phyloP scores from a whole-genome alignment of 768 basidiomycete species.

The Rickenella mellea region DNA sequence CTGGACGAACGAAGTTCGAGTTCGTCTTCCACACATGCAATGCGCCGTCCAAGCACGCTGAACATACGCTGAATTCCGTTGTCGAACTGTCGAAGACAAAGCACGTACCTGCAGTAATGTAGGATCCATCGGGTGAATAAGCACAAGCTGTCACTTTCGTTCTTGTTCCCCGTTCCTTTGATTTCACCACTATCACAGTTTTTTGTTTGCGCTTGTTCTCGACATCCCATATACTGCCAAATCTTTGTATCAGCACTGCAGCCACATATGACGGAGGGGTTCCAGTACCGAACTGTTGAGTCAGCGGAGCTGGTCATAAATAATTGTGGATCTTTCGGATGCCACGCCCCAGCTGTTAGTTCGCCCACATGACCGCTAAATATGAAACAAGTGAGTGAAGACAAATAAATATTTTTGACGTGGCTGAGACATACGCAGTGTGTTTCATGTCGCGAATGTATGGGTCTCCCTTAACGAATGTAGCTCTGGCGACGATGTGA shows the following conservation, averaged over 20 bases:
- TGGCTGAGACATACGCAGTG: conserved; percentile 62
- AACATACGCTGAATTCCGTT: not conserved
- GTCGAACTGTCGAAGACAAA: conserved; percentile 6
- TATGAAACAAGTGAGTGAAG: conserved; percentile 5
- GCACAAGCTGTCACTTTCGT: conserved; percentile 84
- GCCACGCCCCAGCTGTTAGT: conserved; percentile 83
- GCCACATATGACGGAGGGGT: not conserved
- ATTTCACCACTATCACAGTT: conserved; percentile 92
- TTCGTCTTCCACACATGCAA: conserved; percentile 88
- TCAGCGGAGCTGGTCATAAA: conserved; percentile 96
- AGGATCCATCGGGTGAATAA: conserved; percentile 83
- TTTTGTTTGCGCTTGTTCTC: conserved; percentile 92
- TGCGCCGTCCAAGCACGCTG: conserved; percentile 87
- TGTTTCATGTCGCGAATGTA: conserved; percentile 99
- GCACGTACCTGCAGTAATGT: conserved; percentile 76
- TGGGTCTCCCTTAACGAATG: conserved; percentile 89
- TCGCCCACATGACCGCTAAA: conserved; percentile 93
- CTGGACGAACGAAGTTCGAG: conserved; percentile 90
- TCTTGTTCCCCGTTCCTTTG: conserved; percentile 87
- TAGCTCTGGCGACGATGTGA: conserved; percentile 36
- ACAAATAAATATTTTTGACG: conserved; percentile 3
- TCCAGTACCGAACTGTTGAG: conserved; percentile 75
- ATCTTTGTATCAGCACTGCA: conserved; percentile 4
- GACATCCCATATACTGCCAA: conserved; percentile 84
- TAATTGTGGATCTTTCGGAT: conserved; percentile 72